Evolutionary conservation across 108 stramenopile genomes (phyloP).

Genomic region (Nitzschia putrida): DNA sequence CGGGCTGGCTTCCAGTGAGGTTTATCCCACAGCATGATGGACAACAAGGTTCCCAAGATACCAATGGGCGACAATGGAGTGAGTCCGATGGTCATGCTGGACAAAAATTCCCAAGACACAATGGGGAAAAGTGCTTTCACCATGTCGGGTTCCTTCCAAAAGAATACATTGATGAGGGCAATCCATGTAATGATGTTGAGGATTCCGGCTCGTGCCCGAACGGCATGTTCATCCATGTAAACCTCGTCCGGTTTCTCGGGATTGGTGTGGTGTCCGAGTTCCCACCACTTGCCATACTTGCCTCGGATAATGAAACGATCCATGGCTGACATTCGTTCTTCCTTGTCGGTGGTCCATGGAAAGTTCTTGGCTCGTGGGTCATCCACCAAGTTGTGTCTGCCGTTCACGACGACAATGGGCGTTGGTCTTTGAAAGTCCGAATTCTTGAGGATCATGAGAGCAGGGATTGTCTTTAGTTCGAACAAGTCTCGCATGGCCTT

Average conservation of each 20-base stretch:
- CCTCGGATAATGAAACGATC: constrained; percentile 52
- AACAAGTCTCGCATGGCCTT: constrained; percentile 48
- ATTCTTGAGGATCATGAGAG: constrained; percentile 46
- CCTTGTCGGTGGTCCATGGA: constrained; percentile 24
- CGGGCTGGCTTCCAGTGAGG: constrained; percentile 59
- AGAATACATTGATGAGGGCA: constrained; percentile 57
- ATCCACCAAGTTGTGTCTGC: constrained; percentile 31
- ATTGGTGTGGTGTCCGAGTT: constrained; percentile 45
- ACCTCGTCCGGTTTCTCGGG: constrained; percentile 41
- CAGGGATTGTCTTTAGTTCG: constrained; percentile 46
- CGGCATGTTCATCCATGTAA: constrained; percentile 70
- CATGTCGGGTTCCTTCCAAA: constrained; percentile 24
- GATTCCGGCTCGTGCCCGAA: constrained; percentile 50
- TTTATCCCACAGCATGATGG: constrained; percentile 32
- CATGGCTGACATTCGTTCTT: constrained; percentile 22
- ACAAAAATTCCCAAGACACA: constrained; percentile 46
- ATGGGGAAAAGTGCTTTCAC: constrained; percentile 41
- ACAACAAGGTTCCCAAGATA: constrained; percentile 33
- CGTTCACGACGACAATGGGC: constrained; percentile 32
- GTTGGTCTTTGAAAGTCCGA: constrained; percentile 22
- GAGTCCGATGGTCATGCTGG: constrained; percentile 42
- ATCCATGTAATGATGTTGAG: constrained; percentile 59
- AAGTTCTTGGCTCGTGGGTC: constrained; percentile 43
- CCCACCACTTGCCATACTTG: constrained; percentile 54
- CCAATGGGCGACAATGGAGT: constrained; percentile 62